Percentiles rank a stretch among this genome's conserved stretches.
These are phyloP conservation scores for Diaporthe sp. DNA, from an alignment of 2,329 filamentous ascomycete species.

Conservation along the genomic window DNA sequence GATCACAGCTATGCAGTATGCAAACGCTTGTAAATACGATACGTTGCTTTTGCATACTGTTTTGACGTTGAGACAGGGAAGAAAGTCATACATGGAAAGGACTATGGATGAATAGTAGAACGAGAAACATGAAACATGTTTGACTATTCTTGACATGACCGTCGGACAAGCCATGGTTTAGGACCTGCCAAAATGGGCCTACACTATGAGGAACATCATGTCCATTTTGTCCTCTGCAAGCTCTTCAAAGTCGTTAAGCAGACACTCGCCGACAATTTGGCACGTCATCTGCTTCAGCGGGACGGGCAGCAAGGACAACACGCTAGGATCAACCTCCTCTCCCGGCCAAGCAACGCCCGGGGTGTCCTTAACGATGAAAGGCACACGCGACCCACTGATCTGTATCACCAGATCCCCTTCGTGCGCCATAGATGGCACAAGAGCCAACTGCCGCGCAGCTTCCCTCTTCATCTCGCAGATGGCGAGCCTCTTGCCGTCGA, in stretches of 20 bases:
- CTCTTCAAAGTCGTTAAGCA: slow-evolving; percentile 1
- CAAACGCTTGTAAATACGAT: slow-evolving; percentile 4
- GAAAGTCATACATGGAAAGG: not conserved
- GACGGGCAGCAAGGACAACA: not conserved
- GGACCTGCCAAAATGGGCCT: not conserved
- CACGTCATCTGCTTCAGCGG: not conserved
- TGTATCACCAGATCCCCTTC: not conserved
- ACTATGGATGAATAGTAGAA: not conserved
- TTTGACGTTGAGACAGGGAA: not conserved
- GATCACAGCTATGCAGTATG: not conserved
- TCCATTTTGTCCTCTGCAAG: not conserved
- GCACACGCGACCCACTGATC: not conserved
- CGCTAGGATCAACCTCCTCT: not conserved
- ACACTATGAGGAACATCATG: not conserved
- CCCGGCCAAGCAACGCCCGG: slow-evolving; percentile 6
- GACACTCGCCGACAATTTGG: slow-evolving; percentile 4
- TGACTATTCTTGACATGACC: too few relatives aligned
- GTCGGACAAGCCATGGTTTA: too few relatives aligned
- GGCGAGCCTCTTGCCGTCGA: slow-evolving; percentile 11
- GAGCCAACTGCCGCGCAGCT: not conserved
- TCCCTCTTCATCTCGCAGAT: not conserved
- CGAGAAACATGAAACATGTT: too few relatives aligned
- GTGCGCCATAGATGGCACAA: slow-evolving; percentile 10
- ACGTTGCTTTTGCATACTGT: not conserved
- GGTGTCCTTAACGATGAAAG: not conserved